A percentile compares a stretch with the other conserved stretches of the same genome.
These are phyloP conservation scores for Pleurotus citrinopileatus DNA, from an alignment of 768 basidiomycete species.

Conservation along the genomic window DNA sequence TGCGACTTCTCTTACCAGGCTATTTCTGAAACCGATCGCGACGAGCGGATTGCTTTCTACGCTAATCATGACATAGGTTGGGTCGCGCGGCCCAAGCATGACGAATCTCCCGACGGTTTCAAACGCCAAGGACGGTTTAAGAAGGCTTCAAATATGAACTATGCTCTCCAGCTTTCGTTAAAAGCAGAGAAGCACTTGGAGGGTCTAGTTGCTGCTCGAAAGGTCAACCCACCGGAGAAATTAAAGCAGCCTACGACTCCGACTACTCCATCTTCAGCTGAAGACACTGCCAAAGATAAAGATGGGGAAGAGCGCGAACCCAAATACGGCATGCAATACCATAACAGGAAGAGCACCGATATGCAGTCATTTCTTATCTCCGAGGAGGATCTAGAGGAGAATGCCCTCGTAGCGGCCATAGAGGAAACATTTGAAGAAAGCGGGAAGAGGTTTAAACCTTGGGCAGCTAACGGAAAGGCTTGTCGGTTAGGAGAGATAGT, in stretches of 20 bases:
- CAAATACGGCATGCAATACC: slow-evolving; percentile 64
- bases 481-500: slow-evolving; percentile 77
- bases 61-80: slow-evolving; percentile 71
- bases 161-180: slow-evolving; percentile 66
- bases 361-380: slow-evolving; percentile 26
- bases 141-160: slow-evolving; percentile 94
- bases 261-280: background rate
- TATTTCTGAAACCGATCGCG: slow-evolving; percentile 54
- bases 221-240: background rate
- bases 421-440: slow-evolving; percentile 66
- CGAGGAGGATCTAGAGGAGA: slow-evolving; percentile 60
- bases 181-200: slow-evolving; percentile 52
- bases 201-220: slow-evolving; percentile 28
- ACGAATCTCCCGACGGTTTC: slow-evolving; percentile 49
- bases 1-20: no score
- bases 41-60: slow-evolving; percentile 67
- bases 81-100: slow-evolving; percentile 71
- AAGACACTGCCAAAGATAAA: background rate
- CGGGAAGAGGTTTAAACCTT: slow-evolving; percentile 52
- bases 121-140: slow-evolving; percentile 84
- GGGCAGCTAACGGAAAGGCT: slow-evolving; percentile 72
- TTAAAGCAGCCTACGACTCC: background rate
- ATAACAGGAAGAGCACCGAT: slow-evolving; percentile 63
- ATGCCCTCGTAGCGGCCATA: slow-evolving; percentile 67
- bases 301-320: background rate